Evolutionary conservation across 352 stramenopile species (phyloP), one percentile per base, ranked within the genome.

Genomic region (Pythium guiyangense): DNA sequence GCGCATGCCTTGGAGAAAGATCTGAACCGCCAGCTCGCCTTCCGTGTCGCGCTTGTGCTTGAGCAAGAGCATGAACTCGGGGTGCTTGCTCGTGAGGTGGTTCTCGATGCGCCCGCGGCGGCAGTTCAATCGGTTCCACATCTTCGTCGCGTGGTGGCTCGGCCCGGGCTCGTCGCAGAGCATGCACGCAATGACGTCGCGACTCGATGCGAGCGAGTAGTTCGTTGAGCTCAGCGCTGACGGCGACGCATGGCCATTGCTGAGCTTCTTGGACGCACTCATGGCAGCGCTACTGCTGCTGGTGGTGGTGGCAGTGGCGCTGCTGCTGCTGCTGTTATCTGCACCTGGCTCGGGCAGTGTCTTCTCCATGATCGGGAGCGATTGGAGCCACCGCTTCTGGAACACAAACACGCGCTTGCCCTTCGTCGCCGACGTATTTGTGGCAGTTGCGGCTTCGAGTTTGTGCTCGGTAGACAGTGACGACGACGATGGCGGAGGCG

Each of bases 401-500:
- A 91, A 91, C 49, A 79, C 85, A 58, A 91, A 91, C 44, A 91
- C 70, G 45, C 81, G 81, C 59, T 91, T 91, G 55, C 79, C 73
- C 37, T 61, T 69, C 35, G n/a, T 49, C 3, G 25, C 53, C 18
- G 42, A 31, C 12, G 44, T 3, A 3, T 34, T 51, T 3, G 40
- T 25, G 22, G 26, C 35, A 1, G 43, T 17, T 5, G 39, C 25
- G 27, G 12, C 25, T 27, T 42, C 5, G 18, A 57, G 35, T 27
- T 57, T 57, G 39, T 49, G 51, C 0, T 57, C 51, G 5, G 37
- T 43, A 25, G 51, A 56, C 8, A 35, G n/a, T 2, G 51, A 26
- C 39, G 51, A 56, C 15, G 51, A 27, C 10, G 51, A n/a, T 10
- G 14, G 51, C 27, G 39, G 25, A 1, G 17, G n/a, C 25, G 22